Conservation (phyloP, 495 filamentous ascomycete species). For the Cladorrhinum samala region DNA sequence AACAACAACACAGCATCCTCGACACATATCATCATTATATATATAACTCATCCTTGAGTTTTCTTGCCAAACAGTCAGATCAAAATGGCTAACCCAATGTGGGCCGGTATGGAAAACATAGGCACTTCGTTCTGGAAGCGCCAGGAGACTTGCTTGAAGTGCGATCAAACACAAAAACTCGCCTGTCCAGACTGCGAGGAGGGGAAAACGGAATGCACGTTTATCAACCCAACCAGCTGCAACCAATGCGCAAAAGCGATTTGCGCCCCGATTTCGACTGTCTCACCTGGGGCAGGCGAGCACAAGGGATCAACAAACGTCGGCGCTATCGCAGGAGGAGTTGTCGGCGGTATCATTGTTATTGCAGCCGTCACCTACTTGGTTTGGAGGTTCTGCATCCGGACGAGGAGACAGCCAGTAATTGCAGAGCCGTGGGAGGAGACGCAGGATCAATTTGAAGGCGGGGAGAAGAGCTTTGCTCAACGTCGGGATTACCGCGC, state of each 20-base stretch:
- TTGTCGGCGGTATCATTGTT: conserved; percentile 66
- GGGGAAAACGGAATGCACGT: conserved; percentile 27
- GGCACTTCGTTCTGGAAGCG: conserved; percentile 15
- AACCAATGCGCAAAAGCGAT: conserved; percentile 32
- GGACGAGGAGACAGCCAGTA: conserved; percentile 62
- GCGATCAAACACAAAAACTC: conserved; percentile 18
- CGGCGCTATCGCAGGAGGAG: conserved; percentile 79
- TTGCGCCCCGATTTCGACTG: conserved; percentile 24
- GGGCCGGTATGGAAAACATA: neutral
- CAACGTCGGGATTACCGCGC: conserved; percentile 59
- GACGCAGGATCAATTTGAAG: conserved; percentile 43
- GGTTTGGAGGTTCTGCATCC: conserved; percentile 82
- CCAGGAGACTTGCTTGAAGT: conserved; percentile 15
- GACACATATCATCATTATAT: neutral
- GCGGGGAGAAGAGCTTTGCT: conserved; percentile 55
- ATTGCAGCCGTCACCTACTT: conserved; percentile 68
- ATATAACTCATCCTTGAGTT: neutral
- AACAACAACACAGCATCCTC: neutral
- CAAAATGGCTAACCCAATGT: neutral
- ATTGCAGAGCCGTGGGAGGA: conserved; percentile 49
- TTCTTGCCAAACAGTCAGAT: neutral
- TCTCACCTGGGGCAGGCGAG: conserved; percentile 20
- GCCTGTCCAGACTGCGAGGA: conserved; percentile 21
- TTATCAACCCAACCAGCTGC: conserved; percentile 31
- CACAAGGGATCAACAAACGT: conserved; percentile 56